Conservation (phyloP, 306 rosid species). For the Vigna unguiculata region DNA sequence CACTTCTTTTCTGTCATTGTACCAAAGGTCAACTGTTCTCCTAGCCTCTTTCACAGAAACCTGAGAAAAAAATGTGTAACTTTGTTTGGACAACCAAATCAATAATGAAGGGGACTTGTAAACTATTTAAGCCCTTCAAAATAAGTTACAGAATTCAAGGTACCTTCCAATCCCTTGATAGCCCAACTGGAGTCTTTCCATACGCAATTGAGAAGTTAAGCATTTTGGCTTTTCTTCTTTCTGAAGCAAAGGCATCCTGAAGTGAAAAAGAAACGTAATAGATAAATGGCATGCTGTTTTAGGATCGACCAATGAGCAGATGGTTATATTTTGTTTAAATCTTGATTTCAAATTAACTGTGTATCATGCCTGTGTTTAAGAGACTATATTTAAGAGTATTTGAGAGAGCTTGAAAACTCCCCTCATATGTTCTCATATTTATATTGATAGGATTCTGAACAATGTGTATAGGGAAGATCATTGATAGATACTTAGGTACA, state of each 20-base stretch:
- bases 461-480: too few species aligned
- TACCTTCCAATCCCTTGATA: slow-evolving; percentile 98
- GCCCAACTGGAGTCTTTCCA: slow-evolving; percentile 94
- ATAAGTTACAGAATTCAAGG: slow-evolving; percentile 31
- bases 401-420: too few species aligned
- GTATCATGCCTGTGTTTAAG: background rate
- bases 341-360: slow-evolving; percentile 1
- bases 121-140: slow-evolving; percentile 8
- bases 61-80: slow-evolving; percentile 52
- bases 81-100: slow-evolving; percentile 31
- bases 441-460: too few species aligned
- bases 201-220: slow-evolving; percentile 98
- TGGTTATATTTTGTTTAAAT: slow-evolving; percentile 1
- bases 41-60: slow-evolving; percentile 87
- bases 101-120: background rate
- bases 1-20: slow-evolving; percentile 89
- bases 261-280: slow-evolving; percentile 22
- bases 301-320: slow-evolving; percentile 8
- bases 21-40: slow-evolving; percentile 86
- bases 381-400: too few species aligned
- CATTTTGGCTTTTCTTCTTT: slow-evolving; percentile 98
- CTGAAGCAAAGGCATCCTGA: slow-evolving; percentile 93
- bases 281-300: background rate
- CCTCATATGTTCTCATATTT: too few species aligned
- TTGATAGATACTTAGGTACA: too few species aligned